phyloP scores from a whole-genome alignment of 371 early-diverging fungal species.

The Dinochytrium kinnereticum region DNA sequence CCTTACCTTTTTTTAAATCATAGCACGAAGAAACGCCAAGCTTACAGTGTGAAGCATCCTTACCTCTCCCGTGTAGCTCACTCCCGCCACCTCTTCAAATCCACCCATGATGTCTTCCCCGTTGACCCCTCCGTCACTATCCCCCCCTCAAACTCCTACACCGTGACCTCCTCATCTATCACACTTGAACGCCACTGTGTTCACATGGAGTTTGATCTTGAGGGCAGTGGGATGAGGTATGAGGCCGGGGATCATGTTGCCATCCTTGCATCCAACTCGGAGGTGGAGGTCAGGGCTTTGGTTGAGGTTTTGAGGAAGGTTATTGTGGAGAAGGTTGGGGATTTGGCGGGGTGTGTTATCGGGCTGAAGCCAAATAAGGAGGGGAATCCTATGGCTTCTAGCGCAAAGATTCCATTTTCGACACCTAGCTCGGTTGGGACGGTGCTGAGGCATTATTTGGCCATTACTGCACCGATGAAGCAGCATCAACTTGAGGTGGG shows the following conservation, averaged over 20 bases:
- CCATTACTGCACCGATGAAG: constrained; percentile 74
- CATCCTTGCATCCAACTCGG: constrained; percentile 89
- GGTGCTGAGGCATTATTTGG: constrained; percentile 88
- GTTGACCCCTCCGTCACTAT: constrained; percentile 18
- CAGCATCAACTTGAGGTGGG: constrained; percentile 58
- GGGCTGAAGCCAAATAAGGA: constrained; percentile 38
- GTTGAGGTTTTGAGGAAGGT: constrained; percentile 62
- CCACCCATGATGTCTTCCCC: constrained; percentile 40
- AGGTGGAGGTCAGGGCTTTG: constrained; percentile 66
- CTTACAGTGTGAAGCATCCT: constrained; percentile 82
- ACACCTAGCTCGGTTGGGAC: constrained; percentile 80
- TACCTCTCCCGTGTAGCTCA: constrained; percentile 67
- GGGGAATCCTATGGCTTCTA: constrained; percentile 36
- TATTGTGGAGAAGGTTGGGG: constrained; percentile 65
- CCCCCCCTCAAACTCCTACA: constrained; percentile 27
- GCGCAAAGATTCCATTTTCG: constrained; percentile 76
- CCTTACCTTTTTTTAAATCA: too few relatives aligned
- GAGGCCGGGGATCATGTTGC: constrained; percentile 95
- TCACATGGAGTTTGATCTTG: constrained; percentile 91
- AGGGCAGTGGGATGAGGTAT: constrained; percentile 78
- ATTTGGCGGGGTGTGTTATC: constrained; percentile 36
- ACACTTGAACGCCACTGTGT: constrained; percentile 78
- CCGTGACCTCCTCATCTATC: constrained; percentile 24
- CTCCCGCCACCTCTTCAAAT: constrained; percentile 70
- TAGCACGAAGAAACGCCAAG: constrained; percentile 24